Percentiles rank a stretch among this genome's conserved stretches.
These are phyloP conservation scores for Hibiscus tridactylites DNA, from an alignment of 345 rosid species.

Conservation along the genomic window DNA sequence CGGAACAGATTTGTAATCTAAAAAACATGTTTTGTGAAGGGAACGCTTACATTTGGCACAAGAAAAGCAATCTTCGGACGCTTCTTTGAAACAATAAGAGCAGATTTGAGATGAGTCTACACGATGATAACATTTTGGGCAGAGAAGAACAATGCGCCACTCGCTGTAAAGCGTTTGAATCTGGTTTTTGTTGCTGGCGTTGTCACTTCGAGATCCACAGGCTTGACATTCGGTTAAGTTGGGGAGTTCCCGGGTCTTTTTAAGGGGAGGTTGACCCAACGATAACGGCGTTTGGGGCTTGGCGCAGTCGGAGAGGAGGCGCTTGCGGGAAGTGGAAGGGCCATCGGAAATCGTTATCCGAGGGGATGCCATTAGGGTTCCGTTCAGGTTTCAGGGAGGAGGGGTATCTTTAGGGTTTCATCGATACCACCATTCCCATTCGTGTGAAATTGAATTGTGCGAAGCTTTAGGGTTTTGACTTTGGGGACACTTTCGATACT, in stretches of 20 bases:
- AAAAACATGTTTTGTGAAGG: constrained; percentile 40
- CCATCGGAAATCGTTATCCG: neutral
- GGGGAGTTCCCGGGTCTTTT: constrained; percentile 47
- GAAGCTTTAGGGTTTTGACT: neutral
- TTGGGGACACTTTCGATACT: neutral
- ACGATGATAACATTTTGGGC: constrained; percentile 30
- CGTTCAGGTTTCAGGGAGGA: neutral
- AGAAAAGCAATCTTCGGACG: constrained; percentile 20
- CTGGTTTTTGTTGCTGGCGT: constrained; percentile 24
- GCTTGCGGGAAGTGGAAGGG: constrained; percentile 4
- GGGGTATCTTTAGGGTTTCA: neutral
- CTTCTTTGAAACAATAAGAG: constrained; percentile 44
- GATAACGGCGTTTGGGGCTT: neutral
- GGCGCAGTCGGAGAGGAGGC: constrained; percentile 1
- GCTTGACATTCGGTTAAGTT: constrained; percentile 50
- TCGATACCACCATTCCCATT: neutral
- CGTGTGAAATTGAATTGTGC: neutral
- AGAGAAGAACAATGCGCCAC: constrained; percentile 56
- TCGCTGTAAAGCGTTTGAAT: constrained; percentile 47
- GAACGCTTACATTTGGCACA: constrained; percentile 36
- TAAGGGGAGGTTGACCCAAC: neutral
- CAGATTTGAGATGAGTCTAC: constrained; percentile 42
- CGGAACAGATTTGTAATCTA: constrained; percentile 14
- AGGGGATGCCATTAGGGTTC: neutral
- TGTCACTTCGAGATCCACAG: constrained; percentile 39